phyloP scores from a whole-genome alignment of 331 rosid genomes.

The Cydonia oblonga region DNA sequence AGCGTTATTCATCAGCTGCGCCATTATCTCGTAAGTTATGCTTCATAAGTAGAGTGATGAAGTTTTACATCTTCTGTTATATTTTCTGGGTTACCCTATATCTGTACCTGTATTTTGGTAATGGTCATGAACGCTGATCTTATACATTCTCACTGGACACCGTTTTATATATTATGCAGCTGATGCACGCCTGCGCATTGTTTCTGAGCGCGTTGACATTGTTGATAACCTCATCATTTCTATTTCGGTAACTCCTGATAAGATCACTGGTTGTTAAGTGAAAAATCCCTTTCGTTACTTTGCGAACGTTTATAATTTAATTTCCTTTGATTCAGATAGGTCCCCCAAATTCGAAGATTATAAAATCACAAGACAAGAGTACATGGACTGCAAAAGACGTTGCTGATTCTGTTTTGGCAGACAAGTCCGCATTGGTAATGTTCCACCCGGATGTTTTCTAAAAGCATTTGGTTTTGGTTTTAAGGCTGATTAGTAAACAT shows the following conservation, averaged over 20 bases:
- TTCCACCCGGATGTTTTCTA: neutral
- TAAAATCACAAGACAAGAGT: conserved; percentile 71
- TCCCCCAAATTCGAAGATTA: conserved; percentile 60
- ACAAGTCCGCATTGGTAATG: conserved; percentile 84
- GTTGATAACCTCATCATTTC: conserved; percentile 75
- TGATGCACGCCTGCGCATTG: conserved; percentile 91
- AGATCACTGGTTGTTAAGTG: conserved; percentile 3
- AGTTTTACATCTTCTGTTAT: neutral
- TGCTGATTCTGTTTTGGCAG: conserved; percentile 92
- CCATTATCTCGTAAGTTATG: conserved; percentile 90
- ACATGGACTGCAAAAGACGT: conserved; percentile 84
- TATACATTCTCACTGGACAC: neutral
- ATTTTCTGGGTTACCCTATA: neutral
- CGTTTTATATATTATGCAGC: conserved; percentile 40
- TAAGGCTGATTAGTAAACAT: neutral
- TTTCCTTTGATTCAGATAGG: conserved; percentile 64
- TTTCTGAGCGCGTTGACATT: conserved; percentile 87
- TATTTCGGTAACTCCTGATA: conserved; percentile 56
- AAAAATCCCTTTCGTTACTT: conserved; percentile 9
- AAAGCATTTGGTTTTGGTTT: neutral
- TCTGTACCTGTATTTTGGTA: neutral
- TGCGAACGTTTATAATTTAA: conserved; percentile 18
- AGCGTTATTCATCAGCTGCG: conserved; percentile 94
- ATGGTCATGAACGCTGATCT: neutral
- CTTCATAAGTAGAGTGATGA: neutral